Evolutionary conservation across 306 rosid species (phyloP).

Genomic region (Trichosanthes cucumerina): DNA sequence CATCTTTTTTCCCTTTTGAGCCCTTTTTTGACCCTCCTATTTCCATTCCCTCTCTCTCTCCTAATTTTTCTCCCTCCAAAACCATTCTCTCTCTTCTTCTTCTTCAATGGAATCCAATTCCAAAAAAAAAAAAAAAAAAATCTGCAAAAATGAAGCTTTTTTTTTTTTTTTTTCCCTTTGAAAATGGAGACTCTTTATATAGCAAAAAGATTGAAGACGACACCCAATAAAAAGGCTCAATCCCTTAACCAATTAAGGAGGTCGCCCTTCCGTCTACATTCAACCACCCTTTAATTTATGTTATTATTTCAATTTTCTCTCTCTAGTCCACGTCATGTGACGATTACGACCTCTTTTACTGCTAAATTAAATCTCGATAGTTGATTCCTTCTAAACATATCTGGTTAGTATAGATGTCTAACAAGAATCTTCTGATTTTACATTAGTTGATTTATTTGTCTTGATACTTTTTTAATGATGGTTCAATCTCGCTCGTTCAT

Average conservation of each 20-base stretch:
- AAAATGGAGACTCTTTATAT: background rate
- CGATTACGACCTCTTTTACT: background rate
- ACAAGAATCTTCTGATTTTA: background rate
- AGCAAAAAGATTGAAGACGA: background rate
- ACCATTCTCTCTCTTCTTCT: background rate
- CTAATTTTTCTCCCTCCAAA: background rate
- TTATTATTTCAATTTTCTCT: background rate
- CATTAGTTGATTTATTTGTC: background rate
- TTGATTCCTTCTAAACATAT: background rate
- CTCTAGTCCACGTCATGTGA: background rate
- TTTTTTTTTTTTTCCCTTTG: background rate
- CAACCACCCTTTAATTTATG: background rate
- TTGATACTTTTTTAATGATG: background rate
- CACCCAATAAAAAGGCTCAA: background rate
- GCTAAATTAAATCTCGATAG: background rate
- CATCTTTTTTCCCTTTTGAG: conserved; percentile 39
- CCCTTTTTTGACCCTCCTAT: conserved; percentile 12
- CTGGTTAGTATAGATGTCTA: background rate
- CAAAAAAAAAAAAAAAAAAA: background rate
- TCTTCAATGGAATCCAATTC: background rate
- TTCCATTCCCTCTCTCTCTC: background rate
- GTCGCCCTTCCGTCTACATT: conserved; percentile 5
- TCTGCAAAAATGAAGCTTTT: background rate
- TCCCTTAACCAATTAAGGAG: background rate
- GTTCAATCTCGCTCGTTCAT: background rate